A percentile compares a stretch with the other conserved stretches of the same genome.
phyloP scores from a whole-genome alignment of 352 stramenopile genomes.

The Pythium dissimile region DNA sequence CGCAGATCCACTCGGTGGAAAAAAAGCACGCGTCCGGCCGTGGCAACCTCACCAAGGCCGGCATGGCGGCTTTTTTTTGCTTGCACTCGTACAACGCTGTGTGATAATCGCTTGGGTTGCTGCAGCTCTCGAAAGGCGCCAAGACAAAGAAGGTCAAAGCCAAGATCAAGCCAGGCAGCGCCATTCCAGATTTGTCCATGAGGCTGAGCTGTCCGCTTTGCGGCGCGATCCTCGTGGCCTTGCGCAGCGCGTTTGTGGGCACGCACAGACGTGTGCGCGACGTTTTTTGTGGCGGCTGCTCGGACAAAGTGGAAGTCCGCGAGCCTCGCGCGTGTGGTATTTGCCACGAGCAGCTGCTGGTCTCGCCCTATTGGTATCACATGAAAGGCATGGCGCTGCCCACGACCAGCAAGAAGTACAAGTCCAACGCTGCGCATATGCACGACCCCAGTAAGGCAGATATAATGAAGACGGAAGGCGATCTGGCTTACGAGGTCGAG shows the following conservation, averaged over 20 bases:
- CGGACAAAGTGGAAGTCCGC: not conserved
- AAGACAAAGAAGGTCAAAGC: no score
- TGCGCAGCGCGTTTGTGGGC: constrained; percentile 23
- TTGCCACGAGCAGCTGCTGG: not conserved
- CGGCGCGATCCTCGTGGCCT: constrained; percentile 21
- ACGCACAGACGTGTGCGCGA: constrained; percentile 15
- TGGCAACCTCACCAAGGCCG: constrained; percentile 24
- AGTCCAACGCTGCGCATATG: not conserved
- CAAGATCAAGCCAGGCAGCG: no score
- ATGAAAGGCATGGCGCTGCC: constrained; percentile 3
- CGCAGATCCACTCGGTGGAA: constrained; percentile 37
- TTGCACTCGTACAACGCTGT: constrained; percentile 34
- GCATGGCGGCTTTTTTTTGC: constrained; percentile 35
- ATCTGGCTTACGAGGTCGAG: no score
- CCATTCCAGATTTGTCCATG: no score
- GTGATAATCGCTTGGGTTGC: constrained; percentile 24
- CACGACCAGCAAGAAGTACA: not conserved
- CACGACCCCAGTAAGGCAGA: no score
- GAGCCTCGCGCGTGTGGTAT: not conserved
- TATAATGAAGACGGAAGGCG: no score
- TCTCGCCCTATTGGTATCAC: constrained; percentile 3
- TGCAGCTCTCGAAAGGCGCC: not conserved
- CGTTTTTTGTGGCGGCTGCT: constrained; percentile 24
- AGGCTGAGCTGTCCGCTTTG: constrained; percentile 37
- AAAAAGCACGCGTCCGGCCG: constrained; percentile 16